Evolutionary conservation across 345 rosid genomes (phyloP), one percentile per base, ranked within the genome.

Genomic region (Microcos paniculata): DNA sequence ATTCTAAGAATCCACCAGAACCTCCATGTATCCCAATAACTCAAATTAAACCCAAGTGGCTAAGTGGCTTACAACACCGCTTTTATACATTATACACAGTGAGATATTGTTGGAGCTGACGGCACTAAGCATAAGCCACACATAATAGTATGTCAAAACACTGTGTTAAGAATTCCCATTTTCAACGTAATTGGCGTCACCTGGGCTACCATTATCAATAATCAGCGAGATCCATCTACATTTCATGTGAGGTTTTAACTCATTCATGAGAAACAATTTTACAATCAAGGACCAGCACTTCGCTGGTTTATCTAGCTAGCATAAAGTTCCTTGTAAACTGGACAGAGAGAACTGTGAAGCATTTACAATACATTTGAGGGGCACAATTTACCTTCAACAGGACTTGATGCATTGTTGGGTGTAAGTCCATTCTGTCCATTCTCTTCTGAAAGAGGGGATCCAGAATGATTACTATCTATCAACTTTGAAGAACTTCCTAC

Each of bases 361-460:
- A 65, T 48, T 35, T 14, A 70, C 43, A 55, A 57, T 21, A 18
- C n/a, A 21, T 15, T 64, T 43, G 40, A 30, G 58, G 59, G 28
- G n/a, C 8, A 46, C 14, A 35, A 38, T 8, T 81, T 90, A 96
- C 99, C 95, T 83, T 89, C 97, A 67, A 73, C 89, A 65, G 97
- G 99, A 85, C 93, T 89, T 68, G 97, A 82, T 30, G 80, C 75
- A 82, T 84, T 86, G 73, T 90, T 88, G 65, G 77, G 67, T 72
- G 70, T 88, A 76, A 84, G 88, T 74, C 94, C 97, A 81, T 91
- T 89, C 85, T 85, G 92, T 57, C 77, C 89, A 71, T 89, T 90
- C 81, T 91, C 98, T 49, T 91, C 97, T 5, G 91, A 96, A 74
- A 87, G 82, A 30, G 94, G 97, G 46, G 99, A 96, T 80, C 84